phyloP scores from a whole-genome alignment of 805 yeast species.

The Starmera caribaea region DNA sequence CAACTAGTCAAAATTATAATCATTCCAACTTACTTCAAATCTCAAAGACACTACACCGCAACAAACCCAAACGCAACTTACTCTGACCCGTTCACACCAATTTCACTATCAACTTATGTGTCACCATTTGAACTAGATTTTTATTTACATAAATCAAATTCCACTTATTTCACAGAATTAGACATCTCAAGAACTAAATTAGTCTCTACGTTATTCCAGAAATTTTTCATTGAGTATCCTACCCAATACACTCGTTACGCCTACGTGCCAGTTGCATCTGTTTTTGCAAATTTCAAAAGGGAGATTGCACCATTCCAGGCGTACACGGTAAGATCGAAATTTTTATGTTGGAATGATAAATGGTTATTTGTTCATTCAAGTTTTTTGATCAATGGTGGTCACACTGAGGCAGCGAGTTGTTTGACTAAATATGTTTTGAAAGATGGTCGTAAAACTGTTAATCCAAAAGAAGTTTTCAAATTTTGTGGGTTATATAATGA shows the following conservation, averaged over 20 bases:
- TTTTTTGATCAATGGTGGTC: slow-evolving; percentile 34
- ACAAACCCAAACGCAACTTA: background rate
- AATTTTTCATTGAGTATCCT: slow-evolving; percentile 36
- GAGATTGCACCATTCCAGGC: slow-evolving; percentile 63
- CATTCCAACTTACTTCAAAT: slow-evolving; percentile 21
- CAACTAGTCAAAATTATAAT: slow-evolving; percentile 32
- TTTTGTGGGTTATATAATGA: slow-evolving; percentile 47
- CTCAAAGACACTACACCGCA: slow-evolving; percentile 6
- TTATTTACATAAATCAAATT: slow-evolving; percentile 80
- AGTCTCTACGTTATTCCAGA: slow-evolving; percentile 47
- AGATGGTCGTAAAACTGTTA: slow-evolving; percentile 63
- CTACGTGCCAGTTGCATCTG: slow-evolving; percentile 71
- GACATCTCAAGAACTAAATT: slow-evolving; percentile 69
- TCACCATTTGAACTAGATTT: slow-evolving; percentile 78
- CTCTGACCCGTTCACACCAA: slow-evolving; percentile 28
- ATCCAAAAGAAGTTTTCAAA: slow-evolving; percentile 51
- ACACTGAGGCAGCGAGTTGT: slow-evolving; percentile 41
- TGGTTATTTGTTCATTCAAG: slow-evolving; percentile 70
- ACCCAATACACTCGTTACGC: slow-evolving; percentile 27
- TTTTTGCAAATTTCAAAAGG: slow-evolving; percentile 54
- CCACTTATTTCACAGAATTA: slow-evolving; percentile 74
- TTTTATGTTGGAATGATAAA: slow-evolving; percentile 79
- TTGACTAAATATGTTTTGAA: slow-evolving; percentile 78
- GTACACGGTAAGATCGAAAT: slow-evolving; percentile 45
- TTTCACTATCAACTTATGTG: slow-evolving; percentile 40